Percentiles rank a stretch among this genome's conserved stretches.
Conservation (phyloP, 2,329 filamentous ascomycete species). For the Scorias spongiosa region DNA sequence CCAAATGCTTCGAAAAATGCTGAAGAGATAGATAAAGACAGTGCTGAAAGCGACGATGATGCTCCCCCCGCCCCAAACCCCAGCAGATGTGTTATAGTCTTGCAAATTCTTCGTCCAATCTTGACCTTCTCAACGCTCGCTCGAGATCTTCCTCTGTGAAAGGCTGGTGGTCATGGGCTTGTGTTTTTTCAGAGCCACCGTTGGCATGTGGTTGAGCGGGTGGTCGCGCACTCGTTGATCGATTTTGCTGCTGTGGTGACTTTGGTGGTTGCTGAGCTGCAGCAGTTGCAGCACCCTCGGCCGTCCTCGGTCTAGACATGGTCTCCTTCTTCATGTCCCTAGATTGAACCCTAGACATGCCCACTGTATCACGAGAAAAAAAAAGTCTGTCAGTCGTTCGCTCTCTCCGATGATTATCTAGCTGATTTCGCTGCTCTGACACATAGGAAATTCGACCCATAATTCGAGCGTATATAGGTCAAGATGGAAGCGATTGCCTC, state of each 20-base stretch:
- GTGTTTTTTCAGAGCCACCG: slow-evolving; percentile 9
- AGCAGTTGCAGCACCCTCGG: slow-evolving; percentile 7
- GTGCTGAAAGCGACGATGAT: too few species aligned
- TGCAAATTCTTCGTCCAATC: slow-evolving; percentile 14
- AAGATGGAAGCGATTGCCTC: not conserved
- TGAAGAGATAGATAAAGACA: too few species aligned
- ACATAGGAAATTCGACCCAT: too few species aligned
- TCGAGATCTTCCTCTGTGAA: slow-evolving; percentile 32
- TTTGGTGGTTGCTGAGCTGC: too few species aligned
- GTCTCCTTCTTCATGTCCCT: slow-evolving; percentile 9
- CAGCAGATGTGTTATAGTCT: too few species aligned
- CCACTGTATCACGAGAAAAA: slow-evolving; percentile 10
- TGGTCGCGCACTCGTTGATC: slow-evolving; percentile 3
- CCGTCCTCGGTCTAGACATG: slow-evolving; percentile 13
- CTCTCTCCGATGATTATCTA: too few species aligned
- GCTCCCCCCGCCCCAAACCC: too few species aligned
- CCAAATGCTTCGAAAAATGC: too few species aligned
- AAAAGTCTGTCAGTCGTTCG: not conserved
- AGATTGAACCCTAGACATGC: slow-evolving; percentile 20
- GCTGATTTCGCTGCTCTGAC: too few species aligned
- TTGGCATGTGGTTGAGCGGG: slow-evolving; percentile 6
- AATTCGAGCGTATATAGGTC: too few species aligned
- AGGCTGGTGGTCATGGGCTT: slow-evolving; percentile 21
- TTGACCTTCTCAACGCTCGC: slow-evolving; percentile 27
- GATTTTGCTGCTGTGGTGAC: too few species aligned